Base-by-base conservation (phyloP, 495 filamentous ascomycete species). In the Xylaria curta region DNA sequence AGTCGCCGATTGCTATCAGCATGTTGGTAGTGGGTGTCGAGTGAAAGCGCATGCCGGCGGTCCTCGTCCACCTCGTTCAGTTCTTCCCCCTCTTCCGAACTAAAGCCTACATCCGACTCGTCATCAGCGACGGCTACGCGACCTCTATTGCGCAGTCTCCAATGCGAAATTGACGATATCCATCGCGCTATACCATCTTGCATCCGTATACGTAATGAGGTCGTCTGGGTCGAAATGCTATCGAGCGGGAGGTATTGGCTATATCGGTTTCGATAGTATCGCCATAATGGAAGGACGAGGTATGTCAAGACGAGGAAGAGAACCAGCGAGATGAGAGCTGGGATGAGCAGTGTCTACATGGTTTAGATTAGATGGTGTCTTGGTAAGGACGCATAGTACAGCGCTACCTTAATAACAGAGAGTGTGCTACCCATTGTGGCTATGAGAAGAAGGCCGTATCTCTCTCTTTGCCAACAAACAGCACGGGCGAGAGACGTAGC, bases 271-370 rank as follows among this genome's bases (percentile, higher is more conserved):
- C 90, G 92, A 80, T 95, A 92, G 61, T 87, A 88, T 38, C 88
- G 91, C 87, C 93, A 92, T 74, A 93, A 81, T 4, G 94, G 94
- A 49, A 95, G 76, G 78, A 95, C 74, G 65, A 92, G 76, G 79
- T 91, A 93, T 65, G 89, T 90, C 60, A 91, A 79, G 58, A 92
- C 72, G 77, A 95, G 81, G 81, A 94, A 97, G 76, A 97, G 83
- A 60, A 88, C 78, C 64, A 94, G 85, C 49, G 94, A 92, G 79
- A 96, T 91, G 71, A 92, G 70, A 66, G 93, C 92, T 3, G 94
- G 94, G 62, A 95, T 84, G 73, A 95, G 79, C 59, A 97, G 81
- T 4, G 91, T 93, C 94, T 97, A 71, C 0, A 49, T 28, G 28
- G 44, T 12, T 70, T 59, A 71, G 69, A n/a, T 70, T 59, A 71